Evolutionary conservation across 768 basidiomycete species (phyloP).

Genomic region (Boletus subcaerulescens): DNA sequence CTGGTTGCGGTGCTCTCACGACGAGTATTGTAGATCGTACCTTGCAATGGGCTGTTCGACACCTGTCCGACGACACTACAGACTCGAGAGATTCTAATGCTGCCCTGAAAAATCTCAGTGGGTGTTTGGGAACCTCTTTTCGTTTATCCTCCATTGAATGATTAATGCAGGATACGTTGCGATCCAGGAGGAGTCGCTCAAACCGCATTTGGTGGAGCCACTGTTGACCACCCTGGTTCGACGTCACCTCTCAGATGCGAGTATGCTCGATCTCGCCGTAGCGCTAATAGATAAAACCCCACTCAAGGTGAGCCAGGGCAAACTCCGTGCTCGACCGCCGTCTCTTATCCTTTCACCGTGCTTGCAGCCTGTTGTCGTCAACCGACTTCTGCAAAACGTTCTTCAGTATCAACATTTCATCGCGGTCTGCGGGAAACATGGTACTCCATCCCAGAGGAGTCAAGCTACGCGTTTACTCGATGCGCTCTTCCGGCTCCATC

Average conservation of each 20-base stretch:
- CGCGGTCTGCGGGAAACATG: constrained; percentile 36
- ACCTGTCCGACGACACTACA: constrained; percentile 37
- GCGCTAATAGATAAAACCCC: constrained; percentile 38
- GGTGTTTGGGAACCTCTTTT: constrained; percentile 10
- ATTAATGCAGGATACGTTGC: constrained; percentile 12
- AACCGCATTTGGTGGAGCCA: constrained; percentile 67
- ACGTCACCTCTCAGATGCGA: constrained; percentile 46
- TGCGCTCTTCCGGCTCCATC: constrained; percentile 70
- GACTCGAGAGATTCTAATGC: constrained; percentile 17
- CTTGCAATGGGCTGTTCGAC: constrained; percentile 52
- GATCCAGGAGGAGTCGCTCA: constrained; percentile 24
- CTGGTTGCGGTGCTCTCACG: constrained; percentile 25
- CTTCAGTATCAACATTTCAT: constrained; percentile 68
- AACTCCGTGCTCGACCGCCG: background rate
- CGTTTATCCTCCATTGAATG: background rate
- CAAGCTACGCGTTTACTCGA: constrained; percentile 56
- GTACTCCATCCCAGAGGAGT: constrained; percentile 35
- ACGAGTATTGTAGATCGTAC: constrained; percentile 41
- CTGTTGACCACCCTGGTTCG: constrained; percentile 63
- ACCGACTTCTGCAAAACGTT: constrained; percentile 72
- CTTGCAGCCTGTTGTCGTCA: constrained; percentile 61
- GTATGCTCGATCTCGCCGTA: constrained; percentile 43
- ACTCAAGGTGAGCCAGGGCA: constrained; percentile 56
- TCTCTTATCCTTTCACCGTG: background rate
- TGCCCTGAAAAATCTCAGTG: constrained; percentile 39